Base-by-base conservation (phyloP, 768 basidiomycete species). In the Tricholoma flavovirens region DNA sequence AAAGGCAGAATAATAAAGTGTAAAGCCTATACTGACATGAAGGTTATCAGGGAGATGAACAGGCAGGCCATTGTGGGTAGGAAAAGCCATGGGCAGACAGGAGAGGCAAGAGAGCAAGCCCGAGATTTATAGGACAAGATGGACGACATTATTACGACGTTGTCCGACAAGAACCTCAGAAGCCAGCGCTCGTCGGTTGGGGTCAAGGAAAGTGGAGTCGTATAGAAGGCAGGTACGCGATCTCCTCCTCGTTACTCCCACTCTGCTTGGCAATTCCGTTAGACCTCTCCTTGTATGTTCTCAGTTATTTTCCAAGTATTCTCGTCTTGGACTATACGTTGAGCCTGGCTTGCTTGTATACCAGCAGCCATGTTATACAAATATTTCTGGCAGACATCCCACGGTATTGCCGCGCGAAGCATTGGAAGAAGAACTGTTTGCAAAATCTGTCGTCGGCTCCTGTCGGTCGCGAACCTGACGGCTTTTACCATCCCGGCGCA, bases 391-490 rank as follows among this genome's bases (percentile, higher is more conserved):
- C 22, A 45, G 56, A 17, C 24, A 52, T 71, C 72, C 69, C 72
- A 70, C 73, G 72, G 65, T 74, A 70, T 57, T 46, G 64, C 51
- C 69, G 64, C 72, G 67, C 59, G 67, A 65, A 71, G 62, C 49
- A 59, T 57, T 53, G 63, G 62, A 48, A 26, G 57, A 56, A 53
- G 32, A 50, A 35, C 49, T 35, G 19, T 51, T 21, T 6, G 5
- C 15, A 32, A 51, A 36, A 51, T 51, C 32, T 33, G 36, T 51
- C 36, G 32, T 17, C 51, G 38, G 35, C 22, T 30, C 38, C 30
- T 40, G 35, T 32, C 32, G 32, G 22, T 51, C 36, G 15, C 32
- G 32, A 36, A 36, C 30, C 30, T 24, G 50, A 36, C 35, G 35
- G 35, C 15, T 36, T n/a, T n/a, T 40, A 19, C 38, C 1, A 19